These are phyloP conservation scores for Rhododendron kiyosumense DNA, from an alignment of 148 eudicot genomes.

Conservation along the genomic window DNA sequence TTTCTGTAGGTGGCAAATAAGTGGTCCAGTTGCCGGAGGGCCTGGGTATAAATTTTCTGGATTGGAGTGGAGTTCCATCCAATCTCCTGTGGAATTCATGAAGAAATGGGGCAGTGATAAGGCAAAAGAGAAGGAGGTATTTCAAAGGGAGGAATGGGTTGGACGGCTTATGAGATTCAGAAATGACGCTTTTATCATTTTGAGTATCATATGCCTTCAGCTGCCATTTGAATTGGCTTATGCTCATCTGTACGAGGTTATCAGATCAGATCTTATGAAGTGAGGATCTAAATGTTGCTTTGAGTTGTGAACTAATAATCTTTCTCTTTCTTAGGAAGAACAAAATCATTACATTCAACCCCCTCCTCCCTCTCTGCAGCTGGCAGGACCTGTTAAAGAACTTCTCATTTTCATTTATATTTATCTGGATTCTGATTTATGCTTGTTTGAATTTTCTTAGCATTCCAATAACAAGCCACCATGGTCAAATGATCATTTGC, in stretches of 20 bases:
- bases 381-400: not conserved
- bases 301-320: not conserved
- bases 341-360: not conserved
- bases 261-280: slow-evolving; percentile 58
- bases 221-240: slow-evolving; percentile 90
- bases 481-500: not conserved
- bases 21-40: slow-evolving; percentile 49
- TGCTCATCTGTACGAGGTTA: slow-evolving; percentile 85
- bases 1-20: slow-evolving; percentile 67
- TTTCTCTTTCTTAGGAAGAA: not conserved
- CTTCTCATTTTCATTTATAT: not conserved
- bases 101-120: slow-evolving; percentile 52
- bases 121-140: slow-evolving; percentile 47
- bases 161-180: slow-evolving; percentile 74
- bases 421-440: not conserved
- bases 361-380: not conserved
- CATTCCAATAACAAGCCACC: not conserved
- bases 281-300: slow-evolving; percentile 25
- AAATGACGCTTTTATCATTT: slow-evolving; percentile 67
- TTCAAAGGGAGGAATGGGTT: slow-evolving; percentile 83
- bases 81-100: slow-evolving; percentile 40
- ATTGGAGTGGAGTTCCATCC: slow-evolving; percentile 41
- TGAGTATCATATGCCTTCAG: slow-evolving; percentile 88
- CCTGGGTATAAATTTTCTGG: slow-evolving; percentile 52
- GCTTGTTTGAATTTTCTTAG: not conserved